phyloP scores from a whole-genome alignment of 768 basidiomycete genomes.

The Lactarius psammicola region DNA sequence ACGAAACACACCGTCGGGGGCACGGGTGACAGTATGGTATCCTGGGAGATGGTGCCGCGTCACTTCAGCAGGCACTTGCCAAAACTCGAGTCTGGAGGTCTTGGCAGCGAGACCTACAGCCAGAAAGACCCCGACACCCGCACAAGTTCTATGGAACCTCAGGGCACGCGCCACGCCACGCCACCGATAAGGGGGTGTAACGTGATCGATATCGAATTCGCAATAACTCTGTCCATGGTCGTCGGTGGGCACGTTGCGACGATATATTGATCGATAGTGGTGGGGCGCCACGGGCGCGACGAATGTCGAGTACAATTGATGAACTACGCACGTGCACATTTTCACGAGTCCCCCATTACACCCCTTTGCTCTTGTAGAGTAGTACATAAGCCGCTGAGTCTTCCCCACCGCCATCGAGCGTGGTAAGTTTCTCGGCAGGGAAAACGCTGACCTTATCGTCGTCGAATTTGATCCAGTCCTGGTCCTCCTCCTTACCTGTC shows the following conservation, averaged over 20 bases:
- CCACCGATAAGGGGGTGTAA: not conserved
- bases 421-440: constrained; percentile 75
- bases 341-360: constrained; percentile 22
- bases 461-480: constrained; percentile 96
- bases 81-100: not conserved
- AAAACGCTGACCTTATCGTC: constrained; percentile 92
- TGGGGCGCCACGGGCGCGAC: not conserved
- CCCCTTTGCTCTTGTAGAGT: constrained; percentile 68
- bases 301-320: constrained; percentile 6
- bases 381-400: constrained; percentile 89
- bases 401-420: constrained; percentile 89
- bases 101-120: not conserved
- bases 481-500: constrained; percentile 54
- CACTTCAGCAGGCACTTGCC: not conserved
- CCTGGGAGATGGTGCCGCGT: not conserved
- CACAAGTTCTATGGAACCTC: no score
- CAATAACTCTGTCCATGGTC: not conserved
- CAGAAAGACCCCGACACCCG: not conserved
- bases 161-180: no score
- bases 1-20: not conserved
- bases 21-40: not conserved
- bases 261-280: not conserved
- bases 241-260: not conserved
- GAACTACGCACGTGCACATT: constrained; percentile 15
- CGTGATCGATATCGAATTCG: not conserved